Base-by-base conservation (phyloP, 805 yeast genomes). In the Priceomyces melissophilus region DNA sequence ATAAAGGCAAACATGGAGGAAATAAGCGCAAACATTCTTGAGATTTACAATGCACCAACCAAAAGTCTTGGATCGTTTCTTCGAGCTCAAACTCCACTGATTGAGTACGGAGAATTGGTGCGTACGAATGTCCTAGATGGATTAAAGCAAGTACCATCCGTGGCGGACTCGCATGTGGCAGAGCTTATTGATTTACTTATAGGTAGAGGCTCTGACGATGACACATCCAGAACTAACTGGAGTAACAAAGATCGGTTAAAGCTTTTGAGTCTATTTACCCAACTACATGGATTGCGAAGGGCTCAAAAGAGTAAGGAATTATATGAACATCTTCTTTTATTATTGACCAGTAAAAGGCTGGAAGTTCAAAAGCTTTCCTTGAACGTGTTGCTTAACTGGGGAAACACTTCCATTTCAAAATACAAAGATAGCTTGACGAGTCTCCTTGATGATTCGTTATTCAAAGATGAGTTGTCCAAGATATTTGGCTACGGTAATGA, bases 401-500 rank as follows among this genome's bases (percentile, higher is more conserved):
- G 81, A 48, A 69, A 75, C 36, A 72, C 76, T 1, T 69, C 68
- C 3, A 62, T 87, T 27, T 74, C 73, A 39, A 84, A 82, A 55
- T 91, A 88, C 55, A 71, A 74, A 42, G 96, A 84, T 45, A 82
- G 83, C 49, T 65, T 93, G 51, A 74, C 65, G 35, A 89, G 84
- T 46, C 61, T 93, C 43, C 66, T 91, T 12, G 96, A 91, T 58
- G 95, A 88, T 45, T 77, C 86, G 2, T 67, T 83, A 12, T 90
- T 88, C 67, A 78, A 88, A 43, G 99, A 93, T 61, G 97, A 90
- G 61, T 66, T 90, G 25, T 69, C 85, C 14, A 76, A 73, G 12
- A 73, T 93, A 30, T 63, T 87, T 13, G 71, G 75, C 13, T 38
- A 37, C 30, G 71, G 69, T 30, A 67, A 73, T 14, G 79, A 74